These are phyloP conservation scores for Diaporthe ampelina DNA, from an alignment of 2,329 filamentous ascomycete species.

Conservation along the genomic window DNA sequence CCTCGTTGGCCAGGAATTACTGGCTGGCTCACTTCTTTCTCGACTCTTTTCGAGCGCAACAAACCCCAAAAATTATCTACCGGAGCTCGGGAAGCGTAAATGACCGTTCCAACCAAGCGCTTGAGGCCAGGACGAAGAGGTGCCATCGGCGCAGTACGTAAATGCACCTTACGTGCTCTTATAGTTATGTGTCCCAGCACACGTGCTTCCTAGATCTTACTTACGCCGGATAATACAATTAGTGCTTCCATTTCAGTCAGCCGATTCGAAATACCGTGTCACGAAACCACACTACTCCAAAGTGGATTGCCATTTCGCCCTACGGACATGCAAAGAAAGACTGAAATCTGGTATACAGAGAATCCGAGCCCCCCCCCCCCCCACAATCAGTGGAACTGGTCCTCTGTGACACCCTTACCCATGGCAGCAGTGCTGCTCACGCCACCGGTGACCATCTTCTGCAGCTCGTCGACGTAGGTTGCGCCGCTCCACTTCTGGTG, in stretches of 20 bases:
- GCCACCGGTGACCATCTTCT: constrained; percentile 97
- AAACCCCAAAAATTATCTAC: no score
- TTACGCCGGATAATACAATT: no score
- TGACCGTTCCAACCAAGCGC: no score
- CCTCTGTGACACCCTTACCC: constrained; percentile 97
- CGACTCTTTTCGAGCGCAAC: no score
- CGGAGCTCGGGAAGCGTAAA: no score
- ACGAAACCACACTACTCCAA: not conserved
- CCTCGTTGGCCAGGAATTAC: no score
- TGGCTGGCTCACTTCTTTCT: no score
- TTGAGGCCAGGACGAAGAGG: no score
- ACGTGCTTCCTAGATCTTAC: no score
- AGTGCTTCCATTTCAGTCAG: no score
- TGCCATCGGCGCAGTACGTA: no score
- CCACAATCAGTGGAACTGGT: constrained; percentile 84
- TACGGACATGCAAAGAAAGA: not conserved
- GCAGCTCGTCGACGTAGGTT: constrained; percentile 91
- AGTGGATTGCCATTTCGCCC: not conserved
- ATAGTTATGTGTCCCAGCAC: constrained; percentile 56
- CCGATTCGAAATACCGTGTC: not conserved
- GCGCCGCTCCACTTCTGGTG: constrained; percentile 99
- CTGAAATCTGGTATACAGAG: not conserved
- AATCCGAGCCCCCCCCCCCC: no score
- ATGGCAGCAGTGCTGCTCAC: constrained; percentile 94
- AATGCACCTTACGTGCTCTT: constrained; percentile 49